Percentiles rank a stretch among this genome's conserved stretches.
Evolutionary conservation across 2,329 filamentous ascomycete genomes (phyloP).

Genomic region (Amesomyces nigricolor): DNA sequence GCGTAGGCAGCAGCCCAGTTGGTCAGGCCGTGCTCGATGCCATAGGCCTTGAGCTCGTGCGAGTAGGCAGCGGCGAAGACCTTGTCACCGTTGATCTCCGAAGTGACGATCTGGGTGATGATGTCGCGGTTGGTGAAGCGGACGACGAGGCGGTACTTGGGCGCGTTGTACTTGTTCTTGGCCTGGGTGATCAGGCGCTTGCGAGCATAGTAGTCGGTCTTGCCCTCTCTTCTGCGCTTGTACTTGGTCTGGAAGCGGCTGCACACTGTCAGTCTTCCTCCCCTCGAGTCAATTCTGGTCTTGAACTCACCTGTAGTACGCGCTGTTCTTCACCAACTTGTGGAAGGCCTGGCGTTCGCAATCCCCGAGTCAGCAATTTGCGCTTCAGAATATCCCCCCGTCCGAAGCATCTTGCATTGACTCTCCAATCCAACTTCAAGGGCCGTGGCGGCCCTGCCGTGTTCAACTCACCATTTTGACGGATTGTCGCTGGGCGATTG

Average conservation of each 20-base stretch:
- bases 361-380: conserved; percentile 98
- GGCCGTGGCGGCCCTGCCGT: conserved; percentile 18
- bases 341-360: conserved; percentile 66
- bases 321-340: conserved; percentile 95
- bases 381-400: conserved; percentile 75
- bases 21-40: conserved; percentile 96
- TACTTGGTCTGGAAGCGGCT: conserved; percentile 99
- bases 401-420: conserved; percentile 99
- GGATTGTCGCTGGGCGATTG: conserved; percentile 45
- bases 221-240: conserved; percentile 90
- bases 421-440: conserved; percentile 45
- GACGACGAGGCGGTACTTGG: conserved; percentile 99
- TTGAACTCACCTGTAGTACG: conserved; percentile 86
- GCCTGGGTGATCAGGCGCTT: conserved; percentile 99
- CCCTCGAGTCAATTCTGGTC: not conserved
- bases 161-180: conserved; percentile 99
- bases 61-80: conserved; percentile 88
- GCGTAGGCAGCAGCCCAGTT: conserved; percentile 99
- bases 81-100: conserved; percentile 97
- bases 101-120: conserved; percentile 93
- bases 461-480: conserved; percentile 65
- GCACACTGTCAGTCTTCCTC: conserved; percentile 14
- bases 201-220: conserved; percentile 99
- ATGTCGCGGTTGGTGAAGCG: conserved; percentile 99
- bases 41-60: conserved; percentile 97